phyloP scores from a whole-genome alignment of 441 rosid genomes.

The Hura crepitans region DNA sequence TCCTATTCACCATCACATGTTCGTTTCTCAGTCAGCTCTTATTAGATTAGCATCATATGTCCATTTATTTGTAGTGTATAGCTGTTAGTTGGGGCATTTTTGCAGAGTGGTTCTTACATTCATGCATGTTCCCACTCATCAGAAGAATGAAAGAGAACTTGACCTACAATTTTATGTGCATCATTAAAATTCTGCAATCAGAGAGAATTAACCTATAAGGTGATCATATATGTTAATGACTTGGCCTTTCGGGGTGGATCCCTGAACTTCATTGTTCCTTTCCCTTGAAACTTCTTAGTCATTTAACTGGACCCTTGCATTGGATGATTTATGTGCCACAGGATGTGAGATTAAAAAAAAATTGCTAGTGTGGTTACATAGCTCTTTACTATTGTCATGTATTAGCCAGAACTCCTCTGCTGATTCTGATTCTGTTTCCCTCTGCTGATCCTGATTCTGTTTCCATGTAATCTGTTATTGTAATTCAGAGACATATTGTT shows the following conservation, averaged over 20 bases:
- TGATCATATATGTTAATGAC: neutral
- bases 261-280: neutral
- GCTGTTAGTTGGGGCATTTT: neutral
- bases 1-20: constrained; percentile 87
- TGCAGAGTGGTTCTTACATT: neutral
- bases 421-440: neutral
- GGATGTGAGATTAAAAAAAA: too few relatives aligned
- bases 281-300: neutral
- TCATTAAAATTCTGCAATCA: neutral
- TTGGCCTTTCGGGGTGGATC: neutral
- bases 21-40: constrained; percentile 32
- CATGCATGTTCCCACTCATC: neutral
- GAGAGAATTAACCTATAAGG: neutral
- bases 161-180: neutral
- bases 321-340: neutral
- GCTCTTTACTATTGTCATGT: neutral
- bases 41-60: neutral
- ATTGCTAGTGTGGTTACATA: neutral
- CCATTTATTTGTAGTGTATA: neutral
- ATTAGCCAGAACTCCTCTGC: neutral
- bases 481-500: constrained; percentile 19
- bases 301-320: constrained; percentile 1
- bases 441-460: too few relatives aligned
- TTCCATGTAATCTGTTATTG: neutral
- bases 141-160: constrained; percentile 1